A percentile compares a stretch with the other conserved stretches of the same genome.
phyloP scores from a whole-genome alignment of 1,284 basidiomycete species.

The Ganoderma sinense region DNA sequence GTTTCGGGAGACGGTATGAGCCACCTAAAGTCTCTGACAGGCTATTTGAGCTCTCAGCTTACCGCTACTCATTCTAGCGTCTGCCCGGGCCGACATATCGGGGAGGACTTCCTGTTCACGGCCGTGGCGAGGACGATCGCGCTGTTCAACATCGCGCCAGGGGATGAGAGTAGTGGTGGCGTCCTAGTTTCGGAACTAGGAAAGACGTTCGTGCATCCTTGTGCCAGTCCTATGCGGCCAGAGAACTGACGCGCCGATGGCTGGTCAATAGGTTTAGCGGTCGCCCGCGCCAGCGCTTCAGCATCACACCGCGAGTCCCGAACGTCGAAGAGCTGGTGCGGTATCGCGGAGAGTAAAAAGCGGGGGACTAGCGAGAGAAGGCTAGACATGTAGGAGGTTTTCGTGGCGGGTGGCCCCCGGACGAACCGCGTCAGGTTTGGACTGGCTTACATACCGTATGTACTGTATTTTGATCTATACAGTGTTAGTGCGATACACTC shows the following conservation, averaged over 20 bases:
- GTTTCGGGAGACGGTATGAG: constrained; percentile 35
- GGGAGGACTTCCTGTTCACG: neutral
- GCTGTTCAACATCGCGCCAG: neutral
- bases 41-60: neutral
- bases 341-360: neutral
- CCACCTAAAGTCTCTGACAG: too few species aligned
- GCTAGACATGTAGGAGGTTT: too few species aligned
- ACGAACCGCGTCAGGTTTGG: too few species aligned
- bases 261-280: neutral
- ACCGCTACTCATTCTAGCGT: neutral
- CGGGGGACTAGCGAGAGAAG: neutral
- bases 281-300: neutral
- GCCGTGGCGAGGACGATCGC: neutral
- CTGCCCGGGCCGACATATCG: neutral
- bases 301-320: neutral
- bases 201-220: neutral
- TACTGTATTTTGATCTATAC: too few species aligned
- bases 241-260: neutral
- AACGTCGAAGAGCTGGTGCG: neutral
- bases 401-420: too few species aligned
- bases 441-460: too few species aligned
- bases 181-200: neutral
- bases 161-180: neutral
- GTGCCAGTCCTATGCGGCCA: neutral
- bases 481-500: too few species aligned